Conservation (phyloP, 1,139 yeast genomes). For the Saccharomyces hybrid region DNA sequence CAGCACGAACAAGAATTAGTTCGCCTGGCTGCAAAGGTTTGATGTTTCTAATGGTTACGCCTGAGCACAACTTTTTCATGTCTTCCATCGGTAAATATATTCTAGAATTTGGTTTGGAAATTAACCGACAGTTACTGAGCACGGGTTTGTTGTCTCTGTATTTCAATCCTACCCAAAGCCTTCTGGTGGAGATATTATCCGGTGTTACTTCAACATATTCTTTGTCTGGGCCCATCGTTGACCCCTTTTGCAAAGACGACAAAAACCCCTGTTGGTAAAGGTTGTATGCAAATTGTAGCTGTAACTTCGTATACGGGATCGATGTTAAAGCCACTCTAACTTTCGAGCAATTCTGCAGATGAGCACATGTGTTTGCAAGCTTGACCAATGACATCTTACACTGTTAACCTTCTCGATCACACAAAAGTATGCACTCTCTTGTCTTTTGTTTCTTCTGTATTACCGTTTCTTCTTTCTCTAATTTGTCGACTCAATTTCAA, state of each 20-base stretch:
- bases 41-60: slow-evolving; percentile 65
- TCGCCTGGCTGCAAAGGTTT: slow-evolving; percentile 88
- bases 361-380: slow-evolving; percentile 80
- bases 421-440: background rate
- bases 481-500: background rate
- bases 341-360: slow-evolving; percentile 78
- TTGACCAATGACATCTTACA: slow-evolving; percentile 72
- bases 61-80: slow-evolving; percentile 65
- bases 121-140: slow-evolving; percentile 58
- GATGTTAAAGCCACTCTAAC: slow-evolving; percentile 70
- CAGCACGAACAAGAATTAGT: slow-evolving; percentile 56
- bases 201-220: slow-evolving; percentile 72
- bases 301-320: slow-evolving; percentile 76
- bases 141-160: slow-evolving; percentile 79
- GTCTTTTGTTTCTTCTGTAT: background rate
- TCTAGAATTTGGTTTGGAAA: slow-evolving; percentile 80
- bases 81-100: slow-evolving; percentile 59
- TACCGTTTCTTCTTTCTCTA: background rate
- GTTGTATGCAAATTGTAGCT: slow-evolving; percentile 74
- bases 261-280: slow-evolving; percentile 88
- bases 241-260: slow-evolving; percentile 77
- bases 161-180: slow-evolving; percentile 87
- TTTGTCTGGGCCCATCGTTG: slow-evolving; percentile 80
- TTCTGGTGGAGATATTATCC: slow-evolving; percentile 76
- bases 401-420: background rate